phyloP scores from a whole-genome alignment of 1,284 basidiomycete genomes.

The Paramarasmius palmivorus region DNA sequence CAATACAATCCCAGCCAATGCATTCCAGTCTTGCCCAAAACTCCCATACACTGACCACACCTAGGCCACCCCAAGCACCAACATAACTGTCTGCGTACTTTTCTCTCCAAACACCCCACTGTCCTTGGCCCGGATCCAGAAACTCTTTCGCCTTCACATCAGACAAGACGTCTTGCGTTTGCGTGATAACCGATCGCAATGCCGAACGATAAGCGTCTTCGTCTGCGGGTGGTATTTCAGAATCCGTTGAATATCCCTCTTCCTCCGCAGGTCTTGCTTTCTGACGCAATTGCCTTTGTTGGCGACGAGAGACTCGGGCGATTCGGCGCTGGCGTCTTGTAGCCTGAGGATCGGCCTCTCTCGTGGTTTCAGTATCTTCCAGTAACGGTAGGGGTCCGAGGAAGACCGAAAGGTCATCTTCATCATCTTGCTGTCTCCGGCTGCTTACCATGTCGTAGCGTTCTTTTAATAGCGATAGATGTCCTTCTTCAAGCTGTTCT shows the following conservation, averaged over 20 bases:
- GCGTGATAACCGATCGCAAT: slow-evolving; percentile 50
- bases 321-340: slow-evolving; percentile 53
- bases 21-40: slow-evolving; percentile 91
- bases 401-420: slow-evolving; percentile 80
- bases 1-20: slow-evolving; percentile 85
- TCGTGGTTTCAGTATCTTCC: slow-evolving; percentile 57
- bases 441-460: slow-evolving; percentile 67
- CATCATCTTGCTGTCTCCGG: slow-evolving; percentile 72
- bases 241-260: slow-evolving; percentile 88
- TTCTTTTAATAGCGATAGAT: slow-evolving; percentile 75
- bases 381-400: slow-evolving; percentile 54
- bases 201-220: slow-evolving; percentile 72
- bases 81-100: slow-evolving; percentile 81
- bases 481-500: slow-evolving; percentile 84
- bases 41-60: slow-evolving; percentile 91
- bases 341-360: slow-evolving; percentile 44
- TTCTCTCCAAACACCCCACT: slow-evolving; percentile 83
- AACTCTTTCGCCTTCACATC: slow-evolving; percentile 92
- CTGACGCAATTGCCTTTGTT: slow-evolving; percentile 38
- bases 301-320: slow-evolving; percentile 52
- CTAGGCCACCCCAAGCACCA: slow-evolving; percentile 88
- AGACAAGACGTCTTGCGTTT: slow-evolving; percentile 62
- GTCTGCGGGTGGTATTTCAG: slow-evolving; percentile 66
- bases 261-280: slow-evolving; percentile 45
- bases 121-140: slow-evolving; percentile 76